Percentiles rank a stretch among this genome's conserved stretches.
phyloP scores from a whole-genome alignment of 768 basidiomycete species.

The Tricholoma saponaceum region DNA sequence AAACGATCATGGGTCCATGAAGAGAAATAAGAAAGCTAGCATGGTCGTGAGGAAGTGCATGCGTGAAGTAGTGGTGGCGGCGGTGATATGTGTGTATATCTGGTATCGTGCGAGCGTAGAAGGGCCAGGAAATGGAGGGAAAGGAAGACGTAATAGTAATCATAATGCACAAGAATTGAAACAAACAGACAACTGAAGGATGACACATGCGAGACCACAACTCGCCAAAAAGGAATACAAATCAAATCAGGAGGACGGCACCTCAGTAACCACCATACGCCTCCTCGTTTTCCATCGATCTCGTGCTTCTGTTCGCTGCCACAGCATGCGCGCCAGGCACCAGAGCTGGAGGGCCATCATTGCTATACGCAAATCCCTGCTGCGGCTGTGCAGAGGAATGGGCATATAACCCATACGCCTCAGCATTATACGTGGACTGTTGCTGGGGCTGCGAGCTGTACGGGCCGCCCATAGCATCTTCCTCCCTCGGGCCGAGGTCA shows the following conservation, averaged over 20 bases:
- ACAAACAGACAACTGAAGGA: constrained; percentile 3
- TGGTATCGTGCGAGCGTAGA: constrained; percentile 9
- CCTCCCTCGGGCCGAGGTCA: constrained; percentile 16
- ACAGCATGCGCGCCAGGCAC: constrained; percentile 20
- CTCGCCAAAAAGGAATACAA: neutral
- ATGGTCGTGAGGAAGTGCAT: constrained; percentile 2
- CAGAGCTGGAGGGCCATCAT: constrained; percentile 14
- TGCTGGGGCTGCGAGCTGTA: constrained; percentile 39
- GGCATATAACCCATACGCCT: constrained; percentile 41
- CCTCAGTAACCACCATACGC: constrained; percentile 34
- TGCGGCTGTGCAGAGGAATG: constrained; percentile 20
- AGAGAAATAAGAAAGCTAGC: neutral
- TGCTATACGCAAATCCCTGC: constrained; percentile 12
- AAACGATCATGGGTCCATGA: neutral
- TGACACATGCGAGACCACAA: neutral
- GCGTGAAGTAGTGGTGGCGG: constrained; percentile 7
- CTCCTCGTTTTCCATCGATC: constrained; percentile 25
- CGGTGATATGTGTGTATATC: too few species aligned
- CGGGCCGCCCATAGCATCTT: constrained; percentile 30
- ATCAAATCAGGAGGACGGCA: constrained; percentile 2
- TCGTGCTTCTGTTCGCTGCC: constrained; percentile 15
- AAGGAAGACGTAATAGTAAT: neutral
- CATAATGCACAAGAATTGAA: neutral
- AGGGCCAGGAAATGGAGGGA: constrained; percentile 1
- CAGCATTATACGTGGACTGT: constrained; percentile 35